phyloP scores from a whole-genome alignment of 306 rosid species.

The Sesbania bispinosa region DNA sequence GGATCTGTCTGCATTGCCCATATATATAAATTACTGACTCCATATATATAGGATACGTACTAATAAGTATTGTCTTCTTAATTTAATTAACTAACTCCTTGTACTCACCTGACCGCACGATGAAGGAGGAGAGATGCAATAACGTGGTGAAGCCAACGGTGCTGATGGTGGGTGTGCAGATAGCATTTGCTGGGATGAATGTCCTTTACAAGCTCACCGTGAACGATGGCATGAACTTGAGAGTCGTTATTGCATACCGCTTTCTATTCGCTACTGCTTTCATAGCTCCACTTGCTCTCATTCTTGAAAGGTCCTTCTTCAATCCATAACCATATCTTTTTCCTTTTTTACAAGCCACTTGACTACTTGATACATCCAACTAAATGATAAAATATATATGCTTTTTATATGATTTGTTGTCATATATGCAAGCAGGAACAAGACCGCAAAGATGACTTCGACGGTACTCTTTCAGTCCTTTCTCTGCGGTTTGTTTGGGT shows the following conservation, averaged over 20 bases:
- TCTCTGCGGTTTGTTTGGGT: constrained; percentile 73
- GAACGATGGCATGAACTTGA: constrained; percentile 58
- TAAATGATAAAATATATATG: too few species aligned
- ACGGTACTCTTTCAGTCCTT: constrained; percentile 47
- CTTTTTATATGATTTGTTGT: too few species aligned
- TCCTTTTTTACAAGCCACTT: too few species aligned
- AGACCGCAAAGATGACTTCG: constrained; percentile 47
- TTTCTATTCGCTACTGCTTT: constrained; percentile 49
- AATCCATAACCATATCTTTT: too few species aligned
- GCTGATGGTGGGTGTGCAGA: constrained; percentile 46
- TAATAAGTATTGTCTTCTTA: too few species aligned
- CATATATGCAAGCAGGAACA: constrained; percentile 48
- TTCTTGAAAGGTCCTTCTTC: constrained; percentile 47
- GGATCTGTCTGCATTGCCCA: too few species aligned
- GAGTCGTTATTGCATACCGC: constrained; percentile 60
- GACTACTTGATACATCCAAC: too few species aligned
- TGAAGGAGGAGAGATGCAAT: too few species aligned
- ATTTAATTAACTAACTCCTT: too few species aligned
- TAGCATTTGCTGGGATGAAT: constrained; percentile 47
- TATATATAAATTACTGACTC: too few species aligned
- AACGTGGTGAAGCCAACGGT: constrained; percentile 50
- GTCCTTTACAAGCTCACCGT: constrained; percentile 55
- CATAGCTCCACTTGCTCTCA: constrained; percentile 53
- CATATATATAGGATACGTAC: too few species aligned
- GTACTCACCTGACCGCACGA: too few species aligned